phyloP scores from a whole-genome alignment of 2,329 filamentous ascomycete genomes.

The Fusarium sp. region DNA sequence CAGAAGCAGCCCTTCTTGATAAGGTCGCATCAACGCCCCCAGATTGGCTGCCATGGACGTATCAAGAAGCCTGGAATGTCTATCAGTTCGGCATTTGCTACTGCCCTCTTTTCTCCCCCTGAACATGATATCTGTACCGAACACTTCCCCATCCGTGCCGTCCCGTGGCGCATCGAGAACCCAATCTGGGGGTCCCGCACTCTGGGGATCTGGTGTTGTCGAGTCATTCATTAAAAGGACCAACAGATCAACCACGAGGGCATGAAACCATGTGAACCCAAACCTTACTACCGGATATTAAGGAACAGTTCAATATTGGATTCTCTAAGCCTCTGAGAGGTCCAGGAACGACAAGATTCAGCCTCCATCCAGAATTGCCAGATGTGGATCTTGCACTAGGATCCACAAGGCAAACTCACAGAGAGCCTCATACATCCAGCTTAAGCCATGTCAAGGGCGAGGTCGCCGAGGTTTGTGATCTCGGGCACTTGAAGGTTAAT shows the following conservation, averaged over 20 bases:
- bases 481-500: neutral
- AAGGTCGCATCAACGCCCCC: slow-evolving; percentile 18
- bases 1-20: slow-evolving; percentile 19
- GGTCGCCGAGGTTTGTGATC: neutral
- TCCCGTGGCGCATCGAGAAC: slow-evolving; percentile 5
- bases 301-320: neutral
- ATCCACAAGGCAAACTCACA: neutral
- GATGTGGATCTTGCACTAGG: neutral
- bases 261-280: neutral
- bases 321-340: neutral
- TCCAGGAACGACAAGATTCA: neutral
- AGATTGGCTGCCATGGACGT: slow-evolving; percentile 21
- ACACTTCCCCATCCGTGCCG: slow-evolving; percentile 24
- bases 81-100: slow-evolving; percentile 4
- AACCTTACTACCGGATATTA: neutral
- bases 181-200: neutral
- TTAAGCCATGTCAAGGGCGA: neutral
- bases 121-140: slow-evolving; percentile 8
- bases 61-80: slow-evolving; percentile 8
- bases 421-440: neutral
- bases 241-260: neutral
- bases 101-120: slow-evolving; percentile 14
- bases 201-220: neutral
- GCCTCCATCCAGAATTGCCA: neutral
- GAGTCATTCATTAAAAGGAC: neutral